phyloP scores from a whole-genome alignment of 1,284 basidiomycete genomes.

The Schizopora paradoxa region DNA sequence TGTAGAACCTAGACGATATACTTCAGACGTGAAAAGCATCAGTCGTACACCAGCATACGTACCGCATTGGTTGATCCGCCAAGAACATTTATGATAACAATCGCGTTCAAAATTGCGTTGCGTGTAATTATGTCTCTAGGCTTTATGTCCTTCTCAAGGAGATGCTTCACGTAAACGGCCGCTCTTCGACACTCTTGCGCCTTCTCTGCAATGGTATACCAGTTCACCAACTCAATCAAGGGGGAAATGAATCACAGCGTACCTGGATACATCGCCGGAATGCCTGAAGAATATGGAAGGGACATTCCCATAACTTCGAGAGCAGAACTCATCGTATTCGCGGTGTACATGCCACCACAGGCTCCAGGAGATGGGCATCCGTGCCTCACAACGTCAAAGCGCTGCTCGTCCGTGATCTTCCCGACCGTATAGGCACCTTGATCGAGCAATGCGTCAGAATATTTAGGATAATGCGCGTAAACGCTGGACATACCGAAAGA shows the following conservation, averaged over 20 bases:
- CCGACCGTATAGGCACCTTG: constrained; percentile 68
- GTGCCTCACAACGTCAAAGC: constrained; percentile 76
- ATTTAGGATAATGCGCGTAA: constrained; percentile 10
- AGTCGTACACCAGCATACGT: constrained; percentile 21
- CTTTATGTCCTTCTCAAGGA: constrained; percentile 85
- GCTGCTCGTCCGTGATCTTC: constrained; percentile 70
- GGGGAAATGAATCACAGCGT: background rate
- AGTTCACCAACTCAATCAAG: background rate
- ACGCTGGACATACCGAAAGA: constrained; percentile 51
- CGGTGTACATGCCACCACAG: constrained; percentile 82
- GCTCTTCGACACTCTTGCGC: constrained; percentile 80
- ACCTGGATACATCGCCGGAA: constrained; percentile 75
- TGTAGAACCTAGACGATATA: constrained; percentile 66
- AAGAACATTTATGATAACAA: constrained; percentile 77
- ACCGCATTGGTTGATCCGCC: constrained; percentile 93
- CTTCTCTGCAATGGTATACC: constrained; percentile 69
- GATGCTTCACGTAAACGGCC: constrained; percentile 74
- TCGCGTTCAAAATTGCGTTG: constrained; percentile 88
- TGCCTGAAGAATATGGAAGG: constrained; percentile 83
- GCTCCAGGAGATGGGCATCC: constrained; percentile 77
- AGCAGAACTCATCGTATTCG: constrained; percentile 86
- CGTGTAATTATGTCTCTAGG: constrained; percentile 91
- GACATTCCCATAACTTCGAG: constrained; percentile 92
- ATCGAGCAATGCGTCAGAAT: constrained; percentile 10
- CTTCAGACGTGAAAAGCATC: constrained; percentile 3